A percentile compares a stretch with the other conserved stretches of the same genome.
Conservation (phyloP, 2,329 filamentous ascomycete species). For the Diaporthe velutina region DNA sequence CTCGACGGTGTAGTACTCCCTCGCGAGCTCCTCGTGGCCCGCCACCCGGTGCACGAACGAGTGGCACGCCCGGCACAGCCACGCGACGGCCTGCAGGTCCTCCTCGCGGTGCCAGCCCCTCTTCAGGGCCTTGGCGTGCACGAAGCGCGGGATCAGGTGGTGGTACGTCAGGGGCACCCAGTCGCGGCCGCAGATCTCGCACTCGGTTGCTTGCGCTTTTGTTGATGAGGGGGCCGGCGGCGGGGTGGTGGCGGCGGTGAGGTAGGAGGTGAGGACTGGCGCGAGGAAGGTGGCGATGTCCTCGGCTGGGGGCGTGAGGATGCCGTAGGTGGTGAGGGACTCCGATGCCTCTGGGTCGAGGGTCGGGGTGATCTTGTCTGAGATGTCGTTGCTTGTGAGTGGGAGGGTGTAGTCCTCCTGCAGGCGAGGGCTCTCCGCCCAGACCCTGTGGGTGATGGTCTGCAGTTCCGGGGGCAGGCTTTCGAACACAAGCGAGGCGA, state of each 20-base stretch:
- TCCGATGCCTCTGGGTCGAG: slow-evolving; percentile 74
- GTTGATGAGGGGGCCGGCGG: slow-evolving; percentile 75
- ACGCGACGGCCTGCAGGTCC: slow-evolving; percentile 83
- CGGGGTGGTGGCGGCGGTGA: slow-evolving; percentile 67
- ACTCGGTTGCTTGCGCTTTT: slow-evolving; percentile 64
- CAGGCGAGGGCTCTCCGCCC: slow-evolving; percentile 62
- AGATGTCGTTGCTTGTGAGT: slow-evolving; percentile 63
- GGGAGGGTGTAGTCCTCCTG: slow-evolving; percentile 69
- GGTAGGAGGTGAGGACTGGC: slow-evolving; percentile 74
- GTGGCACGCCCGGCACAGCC: slow-evolving; percentile 89
- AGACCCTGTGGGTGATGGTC: slow-evolving; percentile 70
- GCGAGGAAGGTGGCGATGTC: slow-evolving; percentile 69
- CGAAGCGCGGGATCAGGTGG: slow-evolving; percentile 83
- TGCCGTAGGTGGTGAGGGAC: slow-evolving; percentile 75
- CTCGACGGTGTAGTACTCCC: slow-evolving; percentile 80
- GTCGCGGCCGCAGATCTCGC: slow-evolving; percentile 82
- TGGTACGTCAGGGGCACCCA: slow-evolving; percentile 87
- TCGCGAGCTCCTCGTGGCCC: slow-evolving; percentile 82
- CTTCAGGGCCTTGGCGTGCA: slow-evolving; percentile 82
- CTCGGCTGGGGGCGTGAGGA: slow-evolving; percentile 61
- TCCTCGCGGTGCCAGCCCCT: slow-evolving; percentile 84
- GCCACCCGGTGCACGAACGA: slow-evolving; percentile 83
- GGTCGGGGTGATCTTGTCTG: slow-evolving; percentile 60
- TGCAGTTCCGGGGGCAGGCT: slow-evolving; percentile 73
- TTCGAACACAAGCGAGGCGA: slow-evolving; percentile 77